These are phyloP conservation scores for Xylaria sp. DNA, from an alignment of 2,329 filamentous ascomycete genomes.

Conservation along the genomic window DNA sequence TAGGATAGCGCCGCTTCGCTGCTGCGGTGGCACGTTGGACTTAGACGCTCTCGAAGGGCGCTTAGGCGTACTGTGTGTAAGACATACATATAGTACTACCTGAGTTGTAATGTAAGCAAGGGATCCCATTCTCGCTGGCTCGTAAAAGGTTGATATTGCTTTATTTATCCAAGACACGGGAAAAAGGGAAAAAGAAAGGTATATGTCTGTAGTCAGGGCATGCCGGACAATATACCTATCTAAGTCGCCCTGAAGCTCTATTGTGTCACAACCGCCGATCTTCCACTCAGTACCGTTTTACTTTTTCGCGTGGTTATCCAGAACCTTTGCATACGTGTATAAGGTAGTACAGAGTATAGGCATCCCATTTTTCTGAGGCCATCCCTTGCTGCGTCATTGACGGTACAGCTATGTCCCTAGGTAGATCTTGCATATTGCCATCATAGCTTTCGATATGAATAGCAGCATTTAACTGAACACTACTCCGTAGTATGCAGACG, in stretches of 20 bases:
- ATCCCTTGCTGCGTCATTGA: no score
- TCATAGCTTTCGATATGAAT: no score
- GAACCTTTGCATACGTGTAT: neutral
- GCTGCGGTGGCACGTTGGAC: neutral
- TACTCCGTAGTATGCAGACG: no score
- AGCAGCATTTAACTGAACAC: no score
- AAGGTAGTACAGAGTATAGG: neutral
- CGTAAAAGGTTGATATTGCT: neutral
- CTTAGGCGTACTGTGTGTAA: neutral
- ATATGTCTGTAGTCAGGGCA: neutral
- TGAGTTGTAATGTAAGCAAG: neutral
- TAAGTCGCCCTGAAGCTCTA: neutral
- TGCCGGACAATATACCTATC: neutral
- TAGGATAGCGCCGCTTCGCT: neutral
- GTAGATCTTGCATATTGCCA: no score
- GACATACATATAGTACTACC: neutral
- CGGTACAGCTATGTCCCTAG: no score
- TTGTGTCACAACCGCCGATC: neutral
- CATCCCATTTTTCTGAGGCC: no score
- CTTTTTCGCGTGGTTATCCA: neutral
- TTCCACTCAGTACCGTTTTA: neutral
- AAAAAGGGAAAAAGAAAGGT: neutral
- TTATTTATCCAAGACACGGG: neutral
- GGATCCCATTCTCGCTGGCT: conserved; percentile 4
- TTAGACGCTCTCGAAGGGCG: neutral